Conservation (phyloP, 108 stramenopile genomes). For the Parmales sp. region DNA sequence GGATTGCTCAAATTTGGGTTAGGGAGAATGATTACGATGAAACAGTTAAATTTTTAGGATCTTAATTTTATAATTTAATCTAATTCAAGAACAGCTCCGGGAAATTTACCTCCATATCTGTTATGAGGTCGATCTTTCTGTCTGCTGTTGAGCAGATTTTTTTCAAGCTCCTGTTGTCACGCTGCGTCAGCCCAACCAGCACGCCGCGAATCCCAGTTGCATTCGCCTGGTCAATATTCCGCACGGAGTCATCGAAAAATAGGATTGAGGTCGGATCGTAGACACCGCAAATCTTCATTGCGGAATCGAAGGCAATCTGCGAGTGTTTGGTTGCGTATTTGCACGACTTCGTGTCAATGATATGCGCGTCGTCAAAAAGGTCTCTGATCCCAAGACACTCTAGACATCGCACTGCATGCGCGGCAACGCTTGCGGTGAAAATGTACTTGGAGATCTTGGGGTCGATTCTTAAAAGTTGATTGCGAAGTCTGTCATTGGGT, state of each 20-base stretch:
- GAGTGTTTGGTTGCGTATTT: slow-evolving; percentile 54
- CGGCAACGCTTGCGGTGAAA: slow-evolving; percentile 48
- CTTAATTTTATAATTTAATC: too few relatives aligned
- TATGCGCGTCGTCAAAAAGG: slow-evolving; percentile 30
- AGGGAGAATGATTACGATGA: too few relatives aligned
- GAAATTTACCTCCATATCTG: too few relatives aligned
- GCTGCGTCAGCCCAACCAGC: slow-evolving; percentile 40
- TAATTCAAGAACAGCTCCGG: too few relatives aligned
- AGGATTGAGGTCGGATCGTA: slow-evolving; percentile 39
- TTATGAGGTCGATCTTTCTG: too few relatives aligned
- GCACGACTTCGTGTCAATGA: slow-evolving; percentile 36
- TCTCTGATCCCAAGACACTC: slow-evolving; percentile 46
- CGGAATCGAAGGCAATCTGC: slow-evolving; percentile 32
- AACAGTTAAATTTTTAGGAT: too few relatives aligned
- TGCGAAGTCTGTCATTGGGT: too few relatives aligned
- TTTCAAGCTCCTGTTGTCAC: slow-evolving; percentile 40
- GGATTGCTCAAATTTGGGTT: slow-evolving; percentile 5
- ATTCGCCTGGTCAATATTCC: slow-evolving; percentile 41
- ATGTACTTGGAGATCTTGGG: slow-evolving; percentile 51
- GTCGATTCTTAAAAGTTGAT: slow-evolving; percentile 38
- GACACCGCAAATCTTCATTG: slow-evolving; percentile 48
- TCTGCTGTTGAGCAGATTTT: too few relatives aligned
- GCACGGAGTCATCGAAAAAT: slow-evolving; percentile 49
- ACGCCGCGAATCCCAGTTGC: slow-evolving; percentile 43
- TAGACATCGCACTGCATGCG: slow-evolving; percentile 50